Percentiles rank a stretch among this genome's conserved stretches.
Conservation (phyloP, 352 stramenopile species). For the Pythium diclinum region DNA sequence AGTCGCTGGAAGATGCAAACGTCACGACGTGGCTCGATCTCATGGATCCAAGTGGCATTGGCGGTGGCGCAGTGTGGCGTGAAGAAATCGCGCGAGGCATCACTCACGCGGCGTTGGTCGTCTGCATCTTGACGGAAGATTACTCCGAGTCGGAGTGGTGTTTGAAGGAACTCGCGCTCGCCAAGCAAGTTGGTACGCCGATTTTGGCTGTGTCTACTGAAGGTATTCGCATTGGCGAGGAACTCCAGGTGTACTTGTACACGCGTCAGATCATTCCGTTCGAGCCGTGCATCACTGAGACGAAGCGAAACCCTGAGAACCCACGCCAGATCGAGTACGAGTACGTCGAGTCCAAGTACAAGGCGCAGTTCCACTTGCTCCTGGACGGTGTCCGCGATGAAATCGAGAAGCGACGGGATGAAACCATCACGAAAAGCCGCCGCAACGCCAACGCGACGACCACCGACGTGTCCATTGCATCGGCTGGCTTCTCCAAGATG, state of each 20-base stretch:
- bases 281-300: constrained; percentile 57
- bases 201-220: constrained; percentile 77
- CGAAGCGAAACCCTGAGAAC: constrained; percentile 50
- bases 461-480: constrained; percentile 30
- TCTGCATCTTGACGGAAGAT: constrained; percentile 79
- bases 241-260: constrained; percentile 83
- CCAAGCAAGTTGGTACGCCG: constrained; percentile 76
- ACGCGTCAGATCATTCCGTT: constrained; percentile 81
- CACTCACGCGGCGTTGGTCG: constrained; percentile 66
- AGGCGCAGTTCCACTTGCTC: constrained; percentile 70
- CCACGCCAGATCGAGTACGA: constrained; percentile 73
- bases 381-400: constrained; percentile 81
- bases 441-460: constrained; percentile 33
- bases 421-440: constrained; percentile 35
- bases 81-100: constrained; percentile 81
- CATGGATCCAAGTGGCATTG: constrained; percentile 84
- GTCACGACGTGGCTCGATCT: constrained; percentile 86
- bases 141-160: constrained; percentile 82
- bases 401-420: constrained; percentile 71
- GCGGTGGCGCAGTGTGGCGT: constrained; percentile 74
- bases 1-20: constrained; percentile 63
- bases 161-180: constrained; percentile 77
- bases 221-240: constrained; percentile 57
- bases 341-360: constrained; percentile 69
- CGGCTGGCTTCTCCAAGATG: constrained; percentile 45